Evolutionary conservation across 768 basidiomycete species (phyloP), one percentile per base, ranked within the genome.

Genomic region (Paxillus ammoniavirescens): DNA sequence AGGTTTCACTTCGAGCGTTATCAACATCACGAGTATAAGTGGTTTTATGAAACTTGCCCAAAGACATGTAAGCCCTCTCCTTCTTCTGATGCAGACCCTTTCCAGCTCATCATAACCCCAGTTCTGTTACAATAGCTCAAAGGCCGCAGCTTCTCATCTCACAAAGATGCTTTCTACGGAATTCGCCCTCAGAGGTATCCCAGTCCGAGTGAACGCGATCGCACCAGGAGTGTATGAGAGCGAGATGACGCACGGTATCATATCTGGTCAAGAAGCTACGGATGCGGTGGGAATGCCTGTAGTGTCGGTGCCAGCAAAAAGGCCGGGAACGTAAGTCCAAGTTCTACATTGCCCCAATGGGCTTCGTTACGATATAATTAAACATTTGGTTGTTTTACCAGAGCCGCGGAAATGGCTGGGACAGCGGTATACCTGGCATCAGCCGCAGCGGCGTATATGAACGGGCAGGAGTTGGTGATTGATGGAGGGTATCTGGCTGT

Each of bases 81-180:
- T 5, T 23, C 43, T 21, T n/a, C 37, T 40, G 2, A 4, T 45
- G 37, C 5, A 42, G 31, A 28, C 21, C 21, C n/a, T n/a, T 38
- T 44, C 38, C 28, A 31, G 28, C 28, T 10, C n/a, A 28, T 42
- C 38, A 37, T 18, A 17, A 35, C 21, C 47, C 21, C 61, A 92
- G 90, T 91, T 91, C 64, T 82, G 79, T 28, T 92, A 92, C 68
- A 92, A 92, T 67, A 87, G 86, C 60, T 75, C 86, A 7, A 92
- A 92, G 66, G 88, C 87, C 0, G 91, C 88, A 3, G 83, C 82
- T 5, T 78, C 85, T 12, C 89, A 91, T 58, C 72, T 92, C n/a
- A 88, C 88, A 9, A 84, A 76, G 69, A 80, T 91, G 81, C 69
- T 92, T 47, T 73, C 89, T 2, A 89, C 89, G 1, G 90, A 91